Percentiles rank a stretch among this genome's conserved stretches.
phyloP scores from a whole-genome alignment of 108 stramenopile genomes.

The Cyclotella kingstonii region DNA sequence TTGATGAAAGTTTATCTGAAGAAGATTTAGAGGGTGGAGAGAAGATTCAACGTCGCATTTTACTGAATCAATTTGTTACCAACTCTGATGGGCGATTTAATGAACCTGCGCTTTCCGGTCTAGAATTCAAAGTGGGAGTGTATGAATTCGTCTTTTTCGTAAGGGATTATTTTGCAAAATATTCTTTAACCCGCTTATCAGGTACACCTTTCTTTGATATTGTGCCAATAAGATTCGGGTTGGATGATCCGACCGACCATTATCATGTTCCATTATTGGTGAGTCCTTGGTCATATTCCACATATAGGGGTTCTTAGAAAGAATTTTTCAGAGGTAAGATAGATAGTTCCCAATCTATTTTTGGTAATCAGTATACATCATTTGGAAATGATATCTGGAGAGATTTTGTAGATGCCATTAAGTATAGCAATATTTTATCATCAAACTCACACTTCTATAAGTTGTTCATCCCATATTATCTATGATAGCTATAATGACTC shows the following conservation, averaged over 20 bases:
- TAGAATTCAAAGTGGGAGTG: slow-evolving; percentile 64
- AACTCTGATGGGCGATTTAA: slow-evolving; percentile 81
- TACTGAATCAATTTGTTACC: slow-evolving; percentile 68
- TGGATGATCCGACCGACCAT: slow-evolving; percentile 91
- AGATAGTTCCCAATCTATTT: too few species aligned
- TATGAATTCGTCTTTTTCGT: slow-evolving; percentile 86
- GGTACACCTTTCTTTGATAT: slow-evolving; percentile 84
- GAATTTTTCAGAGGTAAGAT: background rate
- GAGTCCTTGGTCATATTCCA: slow-evolving; percentile 86
- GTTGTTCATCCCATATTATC: too few species aligned
- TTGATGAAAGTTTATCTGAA: too few species aligned
- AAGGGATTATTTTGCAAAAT: slow-evolving; percentile 87
- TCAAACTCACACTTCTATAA: too few species aligned
- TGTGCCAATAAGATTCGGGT: slow-evolving; percentile 83
- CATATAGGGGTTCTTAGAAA: slow-evolving; percentile 73
- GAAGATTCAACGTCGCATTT: background rate
- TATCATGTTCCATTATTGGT: slow-evolving; percentile 90
- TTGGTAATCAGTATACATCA: too few species aligned
- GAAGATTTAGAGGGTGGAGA: slow-evolving; percentile 14
- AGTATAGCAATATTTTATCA: too few species aligned
- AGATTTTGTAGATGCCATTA: too few species aligned
- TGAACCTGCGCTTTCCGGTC: slow-evolving; percentile 73
- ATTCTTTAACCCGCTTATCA: slow-evolving; percentile 40
- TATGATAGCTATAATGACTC: too few species aligned
- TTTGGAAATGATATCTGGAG: too few species aligned